A percentile compares a stretch with the other conserved stretches of the same genome.
Conservation (phyloP, 345 rosid species). For the Theobroma cacao region DNA sequence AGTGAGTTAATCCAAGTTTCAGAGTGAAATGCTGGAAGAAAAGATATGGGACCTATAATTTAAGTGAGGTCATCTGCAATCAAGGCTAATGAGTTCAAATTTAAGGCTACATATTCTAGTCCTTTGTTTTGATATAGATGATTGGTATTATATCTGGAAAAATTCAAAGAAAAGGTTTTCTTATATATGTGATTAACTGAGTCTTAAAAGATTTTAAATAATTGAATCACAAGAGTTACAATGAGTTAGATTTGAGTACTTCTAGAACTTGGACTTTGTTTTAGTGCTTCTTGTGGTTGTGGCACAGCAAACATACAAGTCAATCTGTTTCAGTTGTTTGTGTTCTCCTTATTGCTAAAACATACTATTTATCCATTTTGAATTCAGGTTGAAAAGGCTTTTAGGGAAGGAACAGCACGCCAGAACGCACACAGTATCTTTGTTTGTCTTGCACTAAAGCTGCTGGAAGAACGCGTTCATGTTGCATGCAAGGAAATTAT, state of each 20-base stretch:
- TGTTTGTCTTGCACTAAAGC: slow-evolving; percentile 77
- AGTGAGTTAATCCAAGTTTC: neutral
- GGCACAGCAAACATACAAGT: neutral
- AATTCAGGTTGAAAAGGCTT: slow-evolving; percentile 93
- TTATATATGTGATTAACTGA: neutral
- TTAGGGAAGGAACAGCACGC: slow-evolving; percentile 96
- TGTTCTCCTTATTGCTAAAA: neutral
- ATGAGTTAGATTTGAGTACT: neutral
- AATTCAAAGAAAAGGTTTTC: neutral
- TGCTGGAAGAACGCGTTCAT: slow-evolving; percentile 88
- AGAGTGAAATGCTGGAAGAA: neutral
- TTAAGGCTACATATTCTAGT: neutral
- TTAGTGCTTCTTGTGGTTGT: neutral
- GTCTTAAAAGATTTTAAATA: neutral
- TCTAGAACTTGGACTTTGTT: neutral
- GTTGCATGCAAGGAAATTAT: slow-evolving; percentile 96
- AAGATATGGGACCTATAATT: neutral
- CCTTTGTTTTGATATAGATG: neutral
- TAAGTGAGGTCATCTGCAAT: slow-evolving; percentile 1
- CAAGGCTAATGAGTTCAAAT: slow-evolving; percentile 3
- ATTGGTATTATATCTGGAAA: neutral
- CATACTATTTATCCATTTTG: neutral
- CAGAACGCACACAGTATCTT: slow-evolving; percentile 98
- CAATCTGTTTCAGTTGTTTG: slow-evolving; percentile 1
- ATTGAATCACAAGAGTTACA: neutral